Conservation (phyloP, 2,329 filamentous ascomycete genomes). For the Ophiostoma sp. region DNA sequence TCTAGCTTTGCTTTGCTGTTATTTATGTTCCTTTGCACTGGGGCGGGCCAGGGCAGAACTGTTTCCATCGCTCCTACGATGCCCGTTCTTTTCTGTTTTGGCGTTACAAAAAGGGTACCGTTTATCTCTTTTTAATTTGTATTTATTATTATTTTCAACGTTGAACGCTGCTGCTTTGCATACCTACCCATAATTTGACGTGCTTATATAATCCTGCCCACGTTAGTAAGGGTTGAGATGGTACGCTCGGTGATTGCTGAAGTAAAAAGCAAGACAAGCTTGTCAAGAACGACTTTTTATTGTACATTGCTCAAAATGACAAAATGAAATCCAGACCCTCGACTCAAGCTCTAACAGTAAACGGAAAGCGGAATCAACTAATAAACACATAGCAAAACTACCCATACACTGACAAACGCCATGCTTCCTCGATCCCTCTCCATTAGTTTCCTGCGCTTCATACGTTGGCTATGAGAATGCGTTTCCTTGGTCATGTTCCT, state of each 20-base stretch:
- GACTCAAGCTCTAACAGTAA: neutral
- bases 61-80: neutral
- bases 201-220: neutral
- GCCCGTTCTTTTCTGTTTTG: neutral
- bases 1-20: neutral
- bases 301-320: neutral
- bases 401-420: neutral
- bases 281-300: neutral
- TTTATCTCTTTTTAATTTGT: conserved; percentile 9
- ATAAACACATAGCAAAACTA: neutral
- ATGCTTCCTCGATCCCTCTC: neutral
- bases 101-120: conserved; percentile 5
- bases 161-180: neutral
- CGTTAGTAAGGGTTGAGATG: neutral
- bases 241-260: neutral
- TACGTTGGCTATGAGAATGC: conserved; percentile 32
- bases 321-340: neutral
- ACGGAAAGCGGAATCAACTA: neutral
- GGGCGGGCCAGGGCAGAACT: neutral
- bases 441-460: no score
- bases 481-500: conserved; percentile 65
- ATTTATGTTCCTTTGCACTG: neutral
- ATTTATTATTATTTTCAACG: neutral
- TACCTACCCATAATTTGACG: neutral
- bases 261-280: neutral